phyloP scores from a whole-genome alignment of 2,329 filamentous ascomycete species.

The Pseudonectria foliicola region DNA sequence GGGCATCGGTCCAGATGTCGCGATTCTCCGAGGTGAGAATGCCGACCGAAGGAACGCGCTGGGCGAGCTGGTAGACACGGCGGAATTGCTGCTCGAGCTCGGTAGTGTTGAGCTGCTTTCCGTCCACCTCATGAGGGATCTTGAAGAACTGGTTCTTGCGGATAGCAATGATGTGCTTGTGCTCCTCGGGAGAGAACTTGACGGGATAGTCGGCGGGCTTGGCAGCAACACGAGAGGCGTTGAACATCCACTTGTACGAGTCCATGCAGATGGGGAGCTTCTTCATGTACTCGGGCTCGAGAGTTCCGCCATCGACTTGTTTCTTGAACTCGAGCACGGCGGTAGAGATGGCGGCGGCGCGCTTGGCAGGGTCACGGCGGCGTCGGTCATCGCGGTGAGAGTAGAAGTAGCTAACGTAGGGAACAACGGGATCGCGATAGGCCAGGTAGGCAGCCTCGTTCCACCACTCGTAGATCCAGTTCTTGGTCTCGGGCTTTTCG shows the following conservation, averaged over 20 bases:
- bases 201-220: slow-evolving; percentile 74
- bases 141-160: slow-evolving; percentile 99
- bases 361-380: slow-evolving; percentile 81
- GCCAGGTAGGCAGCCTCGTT: slow-evolving; percentile 87
- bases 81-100: slow-evolving; percentile 89
- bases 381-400: slow-evolving; percentile 90
- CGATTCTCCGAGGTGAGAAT: slow-evolving; percentile 86
- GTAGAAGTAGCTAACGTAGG: slow-evolving; percentile 99
- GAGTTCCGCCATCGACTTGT: slow-evolving; percentile 70
- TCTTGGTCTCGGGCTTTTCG: slow-evolving; percentile 74
- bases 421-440: slow-evolving; percentile 92
- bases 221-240: slow-evolving; percentile 77
- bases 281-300: slow-evolving; percentile 99
- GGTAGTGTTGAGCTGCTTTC: slow-evolving; percentile 76
- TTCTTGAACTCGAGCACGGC: slow-evolving; percentile 90
- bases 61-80: slow-evolving; percentile 70
- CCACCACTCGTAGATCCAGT: slow-evolving; percentile 99
- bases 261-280: slow-evolving; percentile 96
- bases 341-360: slow-evolving; percentile 83
- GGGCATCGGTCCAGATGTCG: slow-evolving; percentile 84
- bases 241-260: slow-evolving; percentile 99
- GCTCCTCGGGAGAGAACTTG: slow-evolving; percentile 66
- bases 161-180: slow-evolving; percentile 84
- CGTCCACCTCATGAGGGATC: slow-evolving; percentile 71
- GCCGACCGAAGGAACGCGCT: slow-evolving; percentile 69